phyloP scores from a whole-genome alignment of 352 stramenopile species.

The Globisporangium apiculatum region DNA sequence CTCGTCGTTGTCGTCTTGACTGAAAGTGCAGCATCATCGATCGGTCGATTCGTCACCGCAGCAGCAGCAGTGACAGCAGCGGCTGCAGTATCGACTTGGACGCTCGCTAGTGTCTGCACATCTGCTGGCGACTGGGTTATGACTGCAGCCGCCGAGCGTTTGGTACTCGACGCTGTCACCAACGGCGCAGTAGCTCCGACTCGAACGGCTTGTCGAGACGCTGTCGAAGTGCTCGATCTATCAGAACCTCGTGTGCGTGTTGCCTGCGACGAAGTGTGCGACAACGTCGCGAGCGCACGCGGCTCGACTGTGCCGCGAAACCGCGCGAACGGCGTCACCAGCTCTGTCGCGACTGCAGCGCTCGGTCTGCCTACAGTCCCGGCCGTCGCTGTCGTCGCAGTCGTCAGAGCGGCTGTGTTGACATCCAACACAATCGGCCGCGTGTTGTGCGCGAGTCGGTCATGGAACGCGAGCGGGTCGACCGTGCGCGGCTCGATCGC shows the following conservation, averaged over 20 bases:
- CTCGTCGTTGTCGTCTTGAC: not conserved
- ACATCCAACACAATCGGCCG: slow-evolving; percentile 23
- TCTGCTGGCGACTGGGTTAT: no score
- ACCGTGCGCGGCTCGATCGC: slow-evolving; percentile 17
- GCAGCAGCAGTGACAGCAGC: no score
- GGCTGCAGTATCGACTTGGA: no score
- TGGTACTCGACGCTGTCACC: no score
- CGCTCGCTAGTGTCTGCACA: no score
- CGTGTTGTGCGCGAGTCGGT: slow-evolving; percentile 21
- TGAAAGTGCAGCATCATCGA: not conserved
- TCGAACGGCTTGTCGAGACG: no score
- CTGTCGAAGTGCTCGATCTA: not conserved
- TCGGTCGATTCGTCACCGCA: no score
- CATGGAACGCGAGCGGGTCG: slow-evolving; percentile 17
- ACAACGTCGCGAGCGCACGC: not conserved
- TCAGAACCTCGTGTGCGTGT: not conserved
- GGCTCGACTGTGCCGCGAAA: slow-evolving; percentile 25
- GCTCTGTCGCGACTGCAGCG: slow-evolving; percentile 7
- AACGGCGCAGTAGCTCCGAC: no score
- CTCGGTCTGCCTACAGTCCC: not conserved
- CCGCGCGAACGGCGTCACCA: slow-evolving; percentile 22
- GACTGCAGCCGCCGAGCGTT: no score
- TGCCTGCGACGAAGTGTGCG: not conserved
- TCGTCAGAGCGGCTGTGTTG: no score
- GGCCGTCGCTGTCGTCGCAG: no score